phyloP scores from a whole-genome alignment of 208 protist species.

The Wallacemonas sp. region DNA sequence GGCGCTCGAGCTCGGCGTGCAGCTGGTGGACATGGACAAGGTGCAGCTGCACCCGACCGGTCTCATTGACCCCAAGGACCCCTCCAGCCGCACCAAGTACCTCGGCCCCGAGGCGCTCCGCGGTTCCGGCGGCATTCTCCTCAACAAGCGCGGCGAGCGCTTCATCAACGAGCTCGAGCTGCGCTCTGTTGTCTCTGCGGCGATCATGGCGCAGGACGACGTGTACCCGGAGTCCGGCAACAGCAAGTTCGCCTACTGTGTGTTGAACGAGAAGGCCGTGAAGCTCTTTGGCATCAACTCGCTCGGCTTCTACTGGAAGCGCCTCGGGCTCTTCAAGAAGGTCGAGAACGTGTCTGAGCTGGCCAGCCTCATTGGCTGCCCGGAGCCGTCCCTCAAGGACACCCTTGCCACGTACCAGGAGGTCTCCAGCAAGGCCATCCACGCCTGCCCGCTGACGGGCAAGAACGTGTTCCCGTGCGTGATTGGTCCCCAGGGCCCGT shows the following conservation, averaged over 20 bases:
- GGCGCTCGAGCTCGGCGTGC: slow-evolving; percentile 63
- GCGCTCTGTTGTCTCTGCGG: slow-evolving; percentile 93
- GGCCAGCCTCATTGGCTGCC: slow-evolving; percentile 75
- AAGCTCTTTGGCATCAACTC: slow-evolving; percentile 77
- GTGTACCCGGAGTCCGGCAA: slow-evolving; percentile 62
- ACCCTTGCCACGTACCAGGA: slow-evolving; percentile 71
- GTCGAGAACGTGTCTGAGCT: slow-evolving; percentile 57
- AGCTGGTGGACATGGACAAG: slow-evolving; percentile 94
- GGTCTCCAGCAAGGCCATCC: slow-evolving; percentile 30
- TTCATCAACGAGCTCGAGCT: slow-evolving; percentile 96
- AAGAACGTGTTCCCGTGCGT: slow-evolving; percentile 86
- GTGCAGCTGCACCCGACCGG: slow-evolving; percentile 97
- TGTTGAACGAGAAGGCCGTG: slow-evolving; percentile 77
- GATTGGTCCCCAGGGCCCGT: slow-evolving; percentile 61
- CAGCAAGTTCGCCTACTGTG: slow-evolving; percentile 77
- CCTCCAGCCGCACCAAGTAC: slow-evolving; percentile 85
- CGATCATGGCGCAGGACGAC: slow-evolving; percentile 81
- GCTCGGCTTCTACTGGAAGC: slow-evolving; percentile 83
- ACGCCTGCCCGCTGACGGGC: slow-evolving; percentile 56
- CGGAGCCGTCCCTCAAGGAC: slow-evolving; percentile 25
- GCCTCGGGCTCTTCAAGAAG: slow-evolving; percentile 72
- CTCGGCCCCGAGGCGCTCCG: slow-evolving; percentile 96
- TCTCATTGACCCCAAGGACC: slow-evolving; percentile 93
- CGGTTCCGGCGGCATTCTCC: slow-evolving; percentile 93
- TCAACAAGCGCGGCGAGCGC: slow-evolving; percentile 90